Conservation (phyloP, 257 asterid genomes). For the Osmanthus fragrans region DNA sequence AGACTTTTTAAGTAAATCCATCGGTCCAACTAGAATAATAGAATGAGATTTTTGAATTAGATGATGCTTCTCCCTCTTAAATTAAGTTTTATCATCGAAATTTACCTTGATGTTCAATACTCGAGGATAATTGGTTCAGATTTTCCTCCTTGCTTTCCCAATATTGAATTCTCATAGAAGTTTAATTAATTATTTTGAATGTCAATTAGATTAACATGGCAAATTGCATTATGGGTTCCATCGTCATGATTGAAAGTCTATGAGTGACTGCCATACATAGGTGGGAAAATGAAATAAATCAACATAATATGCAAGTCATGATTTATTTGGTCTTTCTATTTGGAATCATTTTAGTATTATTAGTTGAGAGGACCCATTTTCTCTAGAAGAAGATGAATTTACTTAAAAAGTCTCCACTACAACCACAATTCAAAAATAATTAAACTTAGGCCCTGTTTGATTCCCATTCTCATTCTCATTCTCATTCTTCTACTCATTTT, state of each 20-base stretch:
- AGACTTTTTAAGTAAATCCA: too few species aligned
- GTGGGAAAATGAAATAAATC: neutral
- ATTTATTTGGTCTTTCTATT: constrained; percentile 5
- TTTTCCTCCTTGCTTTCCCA: neutral
- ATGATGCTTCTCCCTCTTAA: too few species aligned
- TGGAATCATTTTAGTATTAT: constrained; percentile 8
- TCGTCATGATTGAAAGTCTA: neutral
- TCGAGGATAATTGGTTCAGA: neutral
- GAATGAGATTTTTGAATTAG: neutral
- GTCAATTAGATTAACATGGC: neutral
- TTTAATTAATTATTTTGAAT: too few species aligned
- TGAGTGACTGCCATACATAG: neutral
- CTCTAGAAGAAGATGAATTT: neutral
- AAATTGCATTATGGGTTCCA: neutral
- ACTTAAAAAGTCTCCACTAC: neutral
- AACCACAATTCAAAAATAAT: neutral
- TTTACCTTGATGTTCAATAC: neutral
- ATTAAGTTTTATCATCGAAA: neutral
- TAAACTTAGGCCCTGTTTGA: too few species aligned
- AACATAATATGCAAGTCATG: neutral
- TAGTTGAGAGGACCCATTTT: constrained; percentile 10
- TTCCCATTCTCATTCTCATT: too few species aligned
- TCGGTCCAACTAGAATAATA: neutral
- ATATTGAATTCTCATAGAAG: too few species aligned
- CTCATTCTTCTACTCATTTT: too few species aligned